Conservation (phyloP, 1,284 basidiomycete genomes). For the Cutaneotrichosporon curvatum region DNA sequence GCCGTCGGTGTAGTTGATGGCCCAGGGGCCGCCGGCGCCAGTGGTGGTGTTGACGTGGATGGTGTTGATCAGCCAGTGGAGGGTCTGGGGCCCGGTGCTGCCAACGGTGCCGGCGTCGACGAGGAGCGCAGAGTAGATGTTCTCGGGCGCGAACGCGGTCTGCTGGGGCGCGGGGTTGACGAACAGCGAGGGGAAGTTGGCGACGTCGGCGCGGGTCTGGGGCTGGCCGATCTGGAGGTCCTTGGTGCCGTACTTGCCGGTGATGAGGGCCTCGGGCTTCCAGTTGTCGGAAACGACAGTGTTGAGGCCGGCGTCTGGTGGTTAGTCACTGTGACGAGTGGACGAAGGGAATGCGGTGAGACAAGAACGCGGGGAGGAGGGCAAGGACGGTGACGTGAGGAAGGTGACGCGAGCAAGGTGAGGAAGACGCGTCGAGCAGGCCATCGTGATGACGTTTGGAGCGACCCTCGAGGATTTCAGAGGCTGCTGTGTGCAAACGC, state of each 20-base stretch:
- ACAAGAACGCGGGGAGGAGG: too few species aligned
- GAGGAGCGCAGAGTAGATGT: conserved; percentile 59
- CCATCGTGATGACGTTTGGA: too few species aligned
- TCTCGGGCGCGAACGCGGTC: neutral
- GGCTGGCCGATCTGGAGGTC: conserved; percentile 7
- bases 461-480: too few species aligned
- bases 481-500: too few species aligned
- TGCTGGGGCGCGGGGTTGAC: conserved; percentile 48
- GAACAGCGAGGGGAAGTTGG: conserved; percentile 84
- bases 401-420: neutral
- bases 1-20: conserved; percentile 15
- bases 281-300: conserved; percentile 7
- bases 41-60: conserved; percentile 55
- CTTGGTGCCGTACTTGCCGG: conserved; percentile 6
- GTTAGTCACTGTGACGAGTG: neutral
- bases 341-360: too few species aligned
- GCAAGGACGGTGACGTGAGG: too few species aligned
- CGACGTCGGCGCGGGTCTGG: conserved; percentile 6
- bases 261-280: conserved; percentile 12
- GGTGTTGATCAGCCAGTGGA: conserved; percentile 73
- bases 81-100: conserved; percentile 48
- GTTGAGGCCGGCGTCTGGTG: conserved; percentile 5
- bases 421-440: neutral
- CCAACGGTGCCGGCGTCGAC: conserved; percentile 61
- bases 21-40: conserved; percentile 25